phyloP scores from a whole-genome alignment of 2,329 filamentous ascomycete genomes.

The Ophiostoma montium region DNA sequence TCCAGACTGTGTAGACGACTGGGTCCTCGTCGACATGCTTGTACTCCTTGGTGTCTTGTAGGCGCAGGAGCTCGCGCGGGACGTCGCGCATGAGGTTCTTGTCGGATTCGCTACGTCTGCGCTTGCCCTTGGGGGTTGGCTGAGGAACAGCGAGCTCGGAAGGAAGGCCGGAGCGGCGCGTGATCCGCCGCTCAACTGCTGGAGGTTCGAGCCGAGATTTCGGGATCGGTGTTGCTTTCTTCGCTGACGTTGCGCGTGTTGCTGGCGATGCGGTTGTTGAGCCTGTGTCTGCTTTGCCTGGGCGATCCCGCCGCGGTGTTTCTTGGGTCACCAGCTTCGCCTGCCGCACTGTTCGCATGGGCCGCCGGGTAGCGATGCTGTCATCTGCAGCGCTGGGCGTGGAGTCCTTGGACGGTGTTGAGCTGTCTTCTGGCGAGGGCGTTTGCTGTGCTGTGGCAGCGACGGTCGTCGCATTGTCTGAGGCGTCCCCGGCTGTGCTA shows the following conservation, averaged over 20 bases:
- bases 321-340: neutral
- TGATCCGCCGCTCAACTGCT: conserved; percentile 22
- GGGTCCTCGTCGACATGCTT: conserved; percentile 43
- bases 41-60: conserved; percentile 51
- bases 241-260: neutral
- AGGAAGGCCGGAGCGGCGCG: conserved; percentile 30
- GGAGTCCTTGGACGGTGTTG: neutral
- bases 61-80: conserved; percentile 39
- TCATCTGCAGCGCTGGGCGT: neutral
- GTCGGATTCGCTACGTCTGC: conserved; percentile 34
- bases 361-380: conserved; percentile 5
- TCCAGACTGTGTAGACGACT: conserved; percentile 46
- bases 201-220: neutral
- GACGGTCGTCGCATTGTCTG: neutral
- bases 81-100: neutral
- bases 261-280: neutral
- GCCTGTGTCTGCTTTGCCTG: neutral
- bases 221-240: neutral
- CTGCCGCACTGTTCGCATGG: conserved; percentile 7
- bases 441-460: neutral
- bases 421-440: neutral
- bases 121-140: conserved; percentile 34
- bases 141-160: conserved; percentile 29
- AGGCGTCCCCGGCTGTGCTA: neutral
- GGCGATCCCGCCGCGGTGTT: neutral